These are phyloP conservation scores for Nicotiana attenuata DNA, from an alignment of 257 asterid genomes.

Conservation along the genomic window DNA sequence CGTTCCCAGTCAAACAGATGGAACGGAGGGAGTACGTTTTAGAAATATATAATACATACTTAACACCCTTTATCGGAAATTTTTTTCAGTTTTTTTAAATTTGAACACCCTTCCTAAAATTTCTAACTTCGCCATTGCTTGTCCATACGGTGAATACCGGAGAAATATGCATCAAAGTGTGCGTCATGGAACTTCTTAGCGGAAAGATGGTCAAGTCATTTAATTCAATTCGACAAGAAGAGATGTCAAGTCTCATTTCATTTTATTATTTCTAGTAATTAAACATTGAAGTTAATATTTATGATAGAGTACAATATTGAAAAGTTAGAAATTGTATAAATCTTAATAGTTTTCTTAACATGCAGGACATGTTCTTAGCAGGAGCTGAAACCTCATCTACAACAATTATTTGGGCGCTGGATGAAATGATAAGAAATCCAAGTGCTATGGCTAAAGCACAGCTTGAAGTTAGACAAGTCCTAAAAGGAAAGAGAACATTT, in stretches of 20 bases:
- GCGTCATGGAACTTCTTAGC: not conserved
- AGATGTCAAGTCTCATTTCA: not conserved
- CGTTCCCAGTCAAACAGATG: too few relatives aligned
- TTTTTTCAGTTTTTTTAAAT: too few relatives aligned
- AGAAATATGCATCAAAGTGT: constrained; percentile 1
- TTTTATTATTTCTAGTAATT: not conserved
- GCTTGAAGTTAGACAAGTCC: not conserved
- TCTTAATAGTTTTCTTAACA: not conserved
- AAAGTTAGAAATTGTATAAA: too few relatives aligned
- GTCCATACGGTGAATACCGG: not conserved
- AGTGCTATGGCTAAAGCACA: not conserved
- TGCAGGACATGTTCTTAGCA: not conserved
- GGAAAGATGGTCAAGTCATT: not conserved
- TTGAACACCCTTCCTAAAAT: too few relatives aligned
- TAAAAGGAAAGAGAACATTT: not conserved
- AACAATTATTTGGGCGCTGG: not conserved
- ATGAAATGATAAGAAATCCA: constrained; percentile 1
- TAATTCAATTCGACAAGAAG: not conserved
- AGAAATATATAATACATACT: too few relatives aligned
- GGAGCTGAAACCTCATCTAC: not conserved
- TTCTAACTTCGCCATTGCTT: too few relatives aligned
- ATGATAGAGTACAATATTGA: too few relatives aligned
- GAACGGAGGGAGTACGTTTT: too few relatives aligned
- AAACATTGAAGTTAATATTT: not conserved
- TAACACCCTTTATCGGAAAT: too few relatives aligned